Evolutionary conservation across 345 rosid genomes (phyloP), one percentile per base, ranked within the genome.

Genomic region (Lumnitzera littorea): DNA sequence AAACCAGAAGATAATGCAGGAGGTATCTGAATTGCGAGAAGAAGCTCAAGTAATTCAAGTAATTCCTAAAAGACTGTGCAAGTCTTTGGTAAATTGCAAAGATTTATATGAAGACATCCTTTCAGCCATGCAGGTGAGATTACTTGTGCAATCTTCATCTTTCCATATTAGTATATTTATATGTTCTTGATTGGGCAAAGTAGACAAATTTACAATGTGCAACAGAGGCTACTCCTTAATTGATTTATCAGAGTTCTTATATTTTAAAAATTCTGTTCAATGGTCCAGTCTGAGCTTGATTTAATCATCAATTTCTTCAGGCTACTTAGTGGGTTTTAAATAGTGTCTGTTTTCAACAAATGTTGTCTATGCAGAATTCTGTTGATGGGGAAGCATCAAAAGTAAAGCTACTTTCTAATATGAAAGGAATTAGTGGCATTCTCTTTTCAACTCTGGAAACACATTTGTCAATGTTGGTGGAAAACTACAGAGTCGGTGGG

Each of bases 371-470:
- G 57, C 74, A 94, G 97, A 75, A 70, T 66, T 61, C 66, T 63
- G 78, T 69, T 54, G 80, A 80, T 47, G 78, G 72, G 50, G 73
- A 78, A 64, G 66, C 87, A 69, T 82, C 83, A 13, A 75, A 67
- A 16, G 79, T 79, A 51, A 84, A 73, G 64, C 50, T 87, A 63
- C 79, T 87, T 46, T 56, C 75, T 25, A 62, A 77, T 60, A 76
- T 84, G 68, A 67, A 67, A 56, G 90, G 85, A 49, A 76, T 86
- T 58, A 80, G 87, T 48, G 46, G 17, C n/a, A 75, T 63, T 64
- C 85, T 94, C 68, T 72, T 87, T 69, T 78, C 79, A 49, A 78
- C 87, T 59, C 73, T 94, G 62, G 90, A 87, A 76, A 61, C 68
- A 65, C 73, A 80, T 70, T 64, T 80, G 50, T 64, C 75, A 17